Evolutionary conservation across 2,329 filamentous ascomycete species (phyloP), one percentile per base, ranked within the genome.

Genomic region (Penicillium hesseltinei): DNA sequence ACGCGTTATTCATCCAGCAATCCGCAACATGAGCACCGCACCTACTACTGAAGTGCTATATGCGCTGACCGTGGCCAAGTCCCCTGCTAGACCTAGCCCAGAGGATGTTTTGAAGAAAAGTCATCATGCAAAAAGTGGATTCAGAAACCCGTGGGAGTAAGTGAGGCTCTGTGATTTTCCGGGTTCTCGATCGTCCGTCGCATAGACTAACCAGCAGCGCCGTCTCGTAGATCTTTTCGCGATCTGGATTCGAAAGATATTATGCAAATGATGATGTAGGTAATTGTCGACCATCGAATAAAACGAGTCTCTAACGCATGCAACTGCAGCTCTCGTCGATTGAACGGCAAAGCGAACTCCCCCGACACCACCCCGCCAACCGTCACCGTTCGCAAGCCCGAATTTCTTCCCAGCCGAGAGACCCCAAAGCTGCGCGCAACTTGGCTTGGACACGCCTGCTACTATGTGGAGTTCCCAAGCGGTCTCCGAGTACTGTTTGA

Each of bases 361-460:
- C 88, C 89, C 29, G 81, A 90, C 68, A 87, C 86, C 8, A 82
- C 82, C 10, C 82, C 83, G 25, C 84, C 87, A 10, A 86, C 86
- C 0, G 85, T 94, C 11, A 77, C 84, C 3, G 84, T 93, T 19
- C 82, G 81, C 55, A 83, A 82, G 60, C 90, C 91, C 0, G 69
- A 79, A 5, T 93, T 93, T 73, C 80, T 90, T 10, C 75, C 84
- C 1, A 78, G 78, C 15, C 84, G 90, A 54, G 75, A 81, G 5
- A 84, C 82, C 2, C 62, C 75, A 19, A 80, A 83, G 40, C 82
- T 97, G 25, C 86, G 92, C 53, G 90, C 92, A 35, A 97, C 93
- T 40, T 97, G 93, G 93, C 85, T 97, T 2, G 93, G 93, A 36
- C 93, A 97, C 73, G 92, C 93, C 4, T 96, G 92, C 78, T 96